phyloP scores from a whole-genome alignment of 305 asterid genomes.

The Solanum hybrid region DNA sequence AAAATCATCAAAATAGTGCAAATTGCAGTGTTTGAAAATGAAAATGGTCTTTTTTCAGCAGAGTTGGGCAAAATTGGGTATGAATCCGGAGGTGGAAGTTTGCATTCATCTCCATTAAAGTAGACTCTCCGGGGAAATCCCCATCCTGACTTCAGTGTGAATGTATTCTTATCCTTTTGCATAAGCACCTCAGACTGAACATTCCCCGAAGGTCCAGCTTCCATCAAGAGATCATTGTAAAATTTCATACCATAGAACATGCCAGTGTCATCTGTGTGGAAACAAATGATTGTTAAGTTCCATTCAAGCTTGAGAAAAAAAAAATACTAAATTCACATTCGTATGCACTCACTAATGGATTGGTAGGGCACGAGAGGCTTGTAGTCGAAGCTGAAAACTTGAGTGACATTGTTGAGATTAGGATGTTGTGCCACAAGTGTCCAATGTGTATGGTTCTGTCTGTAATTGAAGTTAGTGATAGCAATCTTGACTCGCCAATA shows the following conservation, averaged over 20 bases:
- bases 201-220: constrained; percentile 62
- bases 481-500: constrained; percentile 74
- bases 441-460: constrained; percentile 59
- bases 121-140: constrained; percentile 58
- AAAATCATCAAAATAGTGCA: constrained; percentile 2
- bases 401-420: constrained; percentile 66
- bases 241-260: constrained; percentile 74
- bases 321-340: background rate
- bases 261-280: constrained; percentile 48
- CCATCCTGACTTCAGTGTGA: constrained; percentile 56
- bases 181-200: constrained; percentile 59
- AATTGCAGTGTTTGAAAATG: constrained; percentile 16
- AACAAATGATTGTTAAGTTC: background rate
- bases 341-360: constrained; percentile 47
- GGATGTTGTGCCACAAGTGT: constrained; percentile 72
- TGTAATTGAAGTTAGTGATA: constrained; percentile 61
- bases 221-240: constrained; percentile 64
- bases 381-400: constrained; percentile 68
- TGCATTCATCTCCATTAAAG: constrained; percentile 75
- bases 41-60: constrained; percentile 8
- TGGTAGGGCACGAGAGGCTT: constrained; percentile 63
- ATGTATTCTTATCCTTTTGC: constrained; percentile 42
- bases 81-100: constrained; percentile 56
- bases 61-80: constrained; percentile 59
- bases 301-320: background rate